Base-by-base conservation (phyloP, 2,329 filamentous ascomycete genomes). In the Gremmenia infestans region DNA sequence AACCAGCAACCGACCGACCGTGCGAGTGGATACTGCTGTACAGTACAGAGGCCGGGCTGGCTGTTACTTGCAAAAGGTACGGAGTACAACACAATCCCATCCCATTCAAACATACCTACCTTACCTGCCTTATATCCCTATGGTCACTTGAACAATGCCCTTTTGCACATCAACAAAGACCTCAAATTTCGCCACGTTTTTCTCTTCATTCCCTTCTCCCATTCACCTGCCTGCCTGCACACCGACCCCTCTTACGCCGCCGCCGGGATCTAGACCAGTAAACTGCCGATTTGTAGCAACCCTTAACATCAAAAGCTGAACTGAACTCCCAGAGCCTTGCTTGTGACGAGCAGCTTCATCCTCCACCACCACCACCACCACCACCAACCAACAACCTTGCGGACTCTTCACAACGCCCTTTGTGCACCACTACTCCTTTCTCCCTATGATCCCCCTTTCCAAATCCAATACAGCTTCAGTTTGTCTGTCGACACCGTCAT, bases 241-340 rank as follows among this genome's bases (percentile, higher is more conserved):
- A 32, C 48, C 32, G 4, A 8, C 23, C 25, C 19, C 46, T n/a
- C 46, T 32, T 32, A 8, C 28, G 28, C 28, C 28, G 25, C 25
- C 8, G 28, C 28, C 28, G 28, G 28, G 28, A 32, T 32, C 28
- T 32, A 19, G 15, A 19, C 39, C 17, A 39, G 15, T 19, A 37
- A 25, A 45, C 42, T 14, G 19, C 42, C 43, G 17, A 22, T 23
- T 35, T 43, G 46, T 25, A 28, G 48, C 28, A 7, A 23, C 11
- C 46, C 36, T 45, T 49, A 45, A 19, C 49, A 54, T 55, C 54
- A 52, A 57, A 52, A 60, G 57, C 55, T 52, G 56, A 58, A 57
- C 54, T 37, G 52, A 43, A 65, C 60, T 57, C 58, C 55, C 43
- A 54, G 49, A 65, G 62, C 65, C 63, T 67, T 67, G 64, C 64